A percentile compares a stretch with the other conserved stretches of the same genome.
These are phyloP conservation scores for Lasiosphaeria ovina DNA, from an alignment of 495 filamentous ascomycete genomes.

Conservation along the genomic window DNA sequence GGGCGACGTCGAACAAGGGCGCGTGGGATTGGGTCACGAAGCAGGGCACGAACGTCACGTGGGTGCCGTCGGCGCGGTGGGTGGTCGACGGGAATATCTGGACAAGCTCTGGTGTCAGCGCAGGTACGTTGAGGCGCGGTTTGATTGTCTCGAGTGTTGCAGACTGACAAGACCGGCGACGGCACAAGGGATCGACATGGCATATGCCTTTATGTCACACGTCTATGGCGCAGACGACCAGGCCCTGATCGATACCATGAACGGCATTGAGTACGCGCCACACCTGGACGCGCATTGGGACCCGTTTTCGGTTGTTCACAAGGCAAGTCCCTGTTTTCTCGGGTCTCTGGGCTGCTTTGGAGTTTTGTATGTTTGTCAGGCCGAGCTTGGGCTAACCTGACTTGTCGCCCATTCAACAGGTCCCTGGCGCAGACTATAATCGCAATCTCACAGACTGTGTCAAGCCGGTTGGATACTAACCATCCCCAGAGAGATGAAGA, in stretches of 20 bases:
- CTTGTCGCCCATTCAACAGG: neutral
- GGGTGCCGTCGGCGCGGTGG: conserved; percentile 64
- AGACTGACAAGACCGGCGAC: conserved; percentile 43
- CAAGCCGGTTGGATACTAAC: conserved; percentile 6
- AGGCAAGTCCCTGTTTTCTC: conserved; percentile 5
- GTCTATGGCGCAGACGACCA: conserved; percentile 40
- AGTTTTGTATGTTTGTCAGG: neutral
- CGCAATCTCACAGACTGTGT: neutral
- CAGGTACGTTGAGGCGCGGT: conserved; percentile 2
- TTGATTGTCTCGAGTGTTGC: neutral
- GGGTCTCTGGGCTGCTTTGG: neutral
- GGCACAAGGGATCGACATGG: conserved; percentile 65
- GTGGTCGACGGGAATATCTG: conserved; percentile 64
- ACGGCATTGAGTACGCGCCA: conserved; percentile 35
- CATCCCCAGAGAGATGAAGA: no score
- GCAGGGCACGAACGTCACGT: conserved; percentile 48
- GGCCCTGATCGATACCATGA: conserved; percentile 9
- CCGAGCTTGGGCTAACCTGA: neutral
- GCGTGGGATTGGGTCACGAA: conserved; percentile 41
- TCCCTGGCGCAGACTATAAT: conserved; percentile 9
- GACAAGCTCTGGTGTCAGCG: conserved; percentile 40
- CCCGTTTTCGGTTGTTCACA: conserved; percentile 32
- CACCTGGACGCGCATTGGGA: conserved; percentile 33
- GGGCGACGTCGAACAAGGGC: conserved; percentile 58
- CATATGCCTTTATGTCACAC: conserved; percentile 49